Base-by-base conservation (phyloP, 1,139 yeast genomes). In the Meyerozyma athensensis region DNA sequence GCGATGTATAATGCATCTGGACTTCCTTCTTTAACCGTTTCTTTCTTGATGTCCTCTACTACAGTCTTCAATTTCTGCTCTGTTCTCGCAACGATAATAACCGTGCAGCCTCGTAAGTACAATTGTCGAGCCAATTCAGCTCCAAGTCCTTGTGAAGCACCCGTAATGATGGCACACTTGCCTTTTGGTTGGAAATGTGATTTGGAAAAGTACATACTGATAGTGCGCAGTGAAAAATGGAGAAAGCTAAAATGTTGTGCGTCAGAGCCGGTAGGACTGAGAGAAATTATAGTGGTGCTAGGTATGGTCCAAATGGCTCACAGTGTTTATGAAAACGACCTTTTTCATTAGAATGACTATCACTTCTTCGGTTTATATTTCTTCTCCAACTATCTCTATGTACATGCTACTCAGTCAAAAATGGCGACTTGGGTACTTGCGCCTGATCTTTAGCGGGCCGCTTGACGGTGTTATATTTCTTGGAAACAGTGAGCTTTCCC, bases 111-210 rank as follows among this genome's bases (percentile, higher is more conserved):
- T 19, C 59, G 54, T 3, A 61, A 45, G 41, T 76, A 81, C 35
- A 83, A 62, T 43, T 76, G 68, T 30, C 65, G 63, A 0, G 96
- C 96, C 39, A 94, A 58, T 34, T 86, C 85, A 2, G 79, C 80
- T 0, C 99, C 98, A 1, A 92, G 66, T 0, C 99, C 99, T 53
- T 92, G 98, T 0, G 97, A 89, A 0, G 92, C 98, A 2, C 99
- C 99, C 0, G 96, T 77, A 14, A 94, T 72, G n/a, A 92, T 72
- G 2, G 86, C 90, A 1, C 77, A 56, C 58, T 81, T 80, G 18
- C 75, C 77, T 19, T 56, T 45, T 2, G 65, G 60, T 32, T 56
- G 48, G 42, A 68, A 63, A 22, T 65, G 48, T 3, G 52, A 43
- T 26, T 42, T 50, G 19, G 56, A 55, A 42, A 57, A 61, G 61